Evolutionary conservation across 192 early-diverging fungal species (phyloP).

Genomic region (Backusella psychrophila): DNA sequence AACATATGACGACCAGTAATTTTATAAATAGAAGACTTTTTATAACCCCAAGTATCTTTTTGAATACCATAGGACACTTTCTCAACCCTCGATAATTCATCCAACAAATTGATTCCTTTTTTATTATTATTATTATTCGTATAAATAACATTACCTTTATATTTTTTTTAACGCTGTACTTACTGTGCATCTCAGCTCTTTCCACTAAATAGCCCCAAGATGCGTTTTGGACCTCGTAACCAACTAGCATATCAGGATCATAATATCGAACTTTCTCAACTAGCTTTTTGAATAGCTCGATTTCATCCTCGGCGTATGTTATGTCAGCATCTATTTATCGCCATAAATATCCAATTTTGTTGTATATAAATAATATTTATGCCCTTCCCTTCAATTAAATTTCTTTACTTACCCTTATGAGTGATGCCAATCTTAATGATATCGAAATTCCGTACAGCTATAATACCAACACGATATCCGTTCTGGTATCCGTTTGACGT

Average conservation of each 20-base stretch:
- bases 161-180: conserved; percentile 5
- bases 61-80: not conserved
- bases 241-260: conserved; percentile 87
- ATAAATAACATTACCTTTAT: not conserved
- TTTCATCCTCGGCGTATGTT: conserved; percentile 50
- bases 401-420: not conserved
- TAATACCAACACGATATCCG: conserved; percentile 44
- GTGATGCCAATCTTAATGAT: conserved; percentile 30
- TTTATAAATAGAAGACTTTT: conserved; percentile 61
- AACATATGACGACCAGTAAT: conserved; percentile 77
- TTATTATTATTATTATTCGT: not conserved
- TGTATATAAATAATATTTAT: too few species aligned
- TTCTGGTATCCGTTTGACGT: conserved; percentile 37
- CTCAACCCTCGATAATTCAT: conserved; percentile 25
- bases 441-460: conserved; percentile 38
- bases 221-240: conserved; percentile 80
- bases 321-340: conserved; percentile 32
- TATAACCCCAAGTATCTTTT: conserved; percentile 53
- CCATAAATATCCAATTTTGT: conserved; percentile 20
- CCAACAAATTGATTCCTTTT: conserved; percentile 28
- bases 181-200: conserved; percentile 20
- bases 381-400: not conserved
- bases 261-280: conserved; percentile 49
- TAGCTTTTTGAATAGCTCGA: conserved; percentile 54
- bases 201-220: conserved; percentile 90